Evolutionary conservation across 495 filamentous ascomycete species (phyloP).

Genomic region (Penicillium salamii): DNA sequence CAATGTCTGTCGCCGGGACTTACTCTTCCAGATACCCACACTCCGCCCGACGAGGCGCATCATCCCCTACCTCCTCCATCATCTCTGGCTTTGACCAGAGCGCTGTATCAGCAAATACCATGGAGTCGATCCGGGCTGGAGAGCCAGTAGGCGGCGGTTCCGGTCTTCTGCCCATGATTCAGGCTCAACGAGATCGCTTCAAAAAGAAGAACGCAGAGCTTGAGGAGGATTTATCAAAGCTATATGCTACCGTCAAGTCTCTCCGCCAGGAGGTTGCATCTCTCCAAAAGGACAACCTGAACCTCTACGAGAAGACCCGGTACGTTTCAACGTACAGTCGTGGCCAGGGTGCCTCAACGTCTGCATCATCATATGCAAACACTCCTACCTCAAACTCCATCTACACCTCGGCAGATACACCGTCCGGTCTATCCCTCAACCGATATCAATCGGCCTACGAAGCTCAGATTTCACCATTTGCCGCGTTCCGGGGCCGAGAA

Average conservation of each 20-base stretch:
- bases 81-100: conserved; percentile 87
- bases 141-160: conserved; percentile 79
- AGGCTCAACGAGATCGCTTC: conserved; percentile 95
- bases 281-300: conserved; percentile 93
- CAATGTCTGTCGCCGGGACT: conserved; percentile 90
- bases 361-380: conserved; percentile 66
- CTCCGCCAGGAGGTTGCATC: conserved; percentile 88
- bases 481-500: conserved; percentile 89
- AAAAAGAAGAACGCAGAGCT: conserved; percentile 92
- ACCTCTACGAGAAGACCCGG: conserved; percentile 95
- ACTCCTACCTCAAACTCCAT: conserved; percentile 74
- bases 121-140: conserved; percentile 59
- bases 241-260: conserved; percentile 76
- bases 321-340: conserved; percentile 92
- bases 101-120: conserved; percentile 42
- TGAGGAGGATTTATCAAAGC: conserved; percentile 83
- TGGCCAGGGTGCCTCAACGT: conserved; percentile 58
- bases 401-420: conserved; percentile 56
- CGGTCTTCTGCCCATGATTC: conserved; percentile 96
- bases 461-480: conserved; percentile 91
- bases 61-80: conserved; percentile 95
- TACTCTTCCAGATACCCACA: conserved; percentile 80
- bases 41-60: conserved; percentile 63
- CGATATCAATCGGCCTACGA: conserved; percentile 93
- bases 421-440: conserved; percentile 68